These are phyloP conservation scores for Asterochloris erici DNA, from an alignment of 139 green algal species.

Conservation along the genomic window DNA sequence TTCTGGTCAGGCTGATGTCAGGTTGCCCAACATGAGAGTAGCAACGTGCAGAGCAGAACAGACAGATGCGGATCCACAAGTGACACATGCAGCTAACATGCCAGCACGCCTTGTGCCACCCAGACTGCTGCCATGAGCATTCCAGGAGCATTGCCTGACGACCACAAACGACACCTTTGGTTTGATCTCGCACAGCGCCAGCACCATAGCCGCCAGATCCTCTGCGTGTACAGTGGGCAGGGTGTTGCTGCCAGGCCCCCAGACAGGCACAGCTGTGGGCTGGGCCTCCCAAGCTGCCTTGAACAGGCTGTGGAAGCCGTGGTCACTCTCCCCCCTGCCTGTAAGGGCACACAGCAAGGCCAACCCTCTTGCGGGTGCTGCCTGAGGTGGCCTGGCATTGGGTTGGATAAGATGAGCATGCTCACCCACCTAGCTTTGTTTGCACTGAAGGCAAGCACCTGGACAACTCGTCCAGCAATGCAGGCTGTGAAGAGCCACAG, in stretches of 20 bases:
- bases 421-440: background rate
- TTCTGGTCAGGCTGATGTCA: too few species aligned
- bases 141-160: too few species aligned
- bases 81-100: too few species aligned
- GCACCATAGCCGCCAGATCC: too few species aligned
- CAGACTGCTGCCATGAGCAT: too few species aligned
- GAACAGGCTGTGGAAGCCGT: slow-evolving; percentile 32
- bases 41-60: too few species aligned
- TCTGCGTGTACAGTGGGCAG: slow-evolving; percentile 30
- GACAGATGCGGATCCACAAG: too few species aligned
- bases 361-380: background rate
- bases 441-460: background rate
- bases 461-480: background rate
- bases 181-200: too few species aligned
- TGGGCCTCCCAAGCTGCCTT: slow-evolving; percentile 27
- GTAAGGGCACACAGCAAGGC: background rate
- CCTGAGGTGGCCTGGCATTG: background rate
- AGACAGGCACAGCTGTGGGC: slow-evolving; percentile 20
- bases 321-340: slow-evolving; percentile 40
- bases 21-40: too few species aligned
- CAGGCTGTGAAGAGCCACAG: background rate
- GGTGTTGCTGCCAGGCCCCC: slow-evolving; percentile 38
- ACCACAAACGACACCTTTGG: too few species aligned
- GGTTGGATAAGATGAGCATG: background rate
- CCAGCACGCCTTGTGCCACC: too few species aligned